Evolutionary conservation across 345 rosid species (phyloP).

Genomic region (Conringia planisiliqua): DNA sequence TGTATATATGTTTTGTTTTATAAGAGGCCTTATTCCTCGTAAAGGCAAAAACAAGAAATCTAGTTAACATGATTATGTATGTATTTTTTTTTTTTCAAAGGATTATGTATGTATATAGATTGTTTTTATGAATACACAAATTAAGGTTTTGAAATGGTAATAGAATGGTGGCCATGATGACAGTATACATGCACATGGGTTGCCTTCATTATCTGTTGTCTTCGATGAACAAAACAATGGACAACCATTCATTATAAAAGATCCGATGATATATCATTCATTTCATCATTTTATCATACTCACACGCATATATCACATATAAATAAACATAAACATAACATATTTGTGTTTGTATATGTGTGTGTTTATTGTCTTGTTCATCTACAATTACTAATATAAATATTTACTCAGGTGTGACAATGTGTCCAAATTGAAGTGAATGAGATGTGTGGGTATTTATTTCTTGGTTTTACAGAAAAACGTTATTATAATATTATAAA

Average conservation of each 20-base stretch:
- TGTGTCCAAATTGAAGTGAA: not conserved
- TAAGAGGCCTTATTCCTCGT: not conserved
- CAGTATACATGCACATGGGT: constrained; percentile 35
- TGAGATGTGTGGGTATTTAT: not conserved
- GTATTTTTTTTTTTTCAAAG: no score
- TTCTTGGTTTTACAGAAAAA: not conserved
- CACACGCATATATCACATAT: not conserved
- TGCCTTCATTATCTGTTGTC: constrained; percentile 31
- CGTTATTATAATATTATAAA: not conserved
- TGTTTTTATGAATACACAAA: constrained; percentile 4
- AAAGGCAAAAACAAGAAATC: not conserved
- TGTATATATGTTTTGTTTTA: not conserved
- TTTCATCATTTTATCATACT: constrained; percentile 3
- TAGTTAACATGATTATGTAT: not conserved
- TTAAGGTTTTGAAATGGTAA: constrained; percentile 4
- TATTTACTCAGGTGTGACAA: not conserved
- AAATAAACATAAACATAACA: not conserved
- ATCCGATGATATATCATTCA: constrained; percentile 20
- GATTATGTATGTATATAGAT: no score
- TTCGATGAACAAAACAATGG: constrained; percentile 33
- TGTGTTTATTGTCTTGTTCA: not conserved
- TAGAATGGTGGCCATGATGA: constrained; percentile 27
- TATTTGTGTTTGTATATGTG: not conserved
- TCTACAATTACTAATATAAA: not conserved
- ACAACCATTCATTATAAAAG: constrained; percentile 10